Evolutionary conservation across 495 filamentous ascomycete species (phyloP).

Genomic region (Apiosordaria backusii): DNA sequence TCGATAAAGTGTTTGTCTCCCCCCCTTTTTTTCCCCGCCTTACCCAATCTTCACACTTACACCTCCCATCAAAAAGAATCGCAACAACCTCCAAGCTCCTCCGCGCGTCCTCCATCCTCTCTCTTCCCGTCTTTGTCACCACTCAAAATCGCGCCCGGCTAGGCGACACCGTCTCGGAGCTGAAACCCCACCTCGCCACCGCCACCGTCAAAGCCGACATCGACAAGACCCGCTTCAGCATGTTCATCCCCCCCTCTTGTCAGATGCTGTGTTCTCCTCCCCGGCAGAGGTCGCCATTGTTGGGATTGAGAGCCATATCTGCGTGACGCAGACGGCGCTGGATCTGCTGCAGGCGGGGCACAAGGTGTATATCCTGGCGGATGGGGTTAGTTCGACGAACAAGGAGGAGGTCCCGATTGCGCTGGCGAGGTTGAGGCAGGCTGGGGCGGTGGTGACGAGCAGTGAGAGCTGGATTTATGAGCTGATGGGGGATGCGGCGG

Average conservation of each 20-base stretch:
- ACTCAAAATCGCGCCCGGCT: slow-evolving; percentile 77
- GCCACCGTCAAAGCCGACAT: slow-evolving; percentile 48
- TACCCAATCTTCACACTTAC: background rate
- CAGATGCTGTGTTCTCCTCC: background rate
- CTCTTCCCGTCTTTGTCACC: slow-evolving; percentile 76
- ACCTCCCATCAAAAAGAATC: slow-evolving; percentile 36
- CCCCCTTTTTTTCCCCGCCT: no score
- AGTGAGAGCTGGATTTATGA: slow-evolving; percentile 94
- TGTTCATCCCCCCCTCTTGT: slow-evolving; percentile 54
- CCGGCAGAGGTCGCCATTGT: slow-evolving; percentile 57
- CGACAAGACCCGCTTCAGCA: slow-evolving; percentile 90
- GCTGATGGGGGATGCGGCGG: slow-evolving; percentile 80
- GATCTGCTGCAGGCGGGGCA: slow-evolving; percentile 74
- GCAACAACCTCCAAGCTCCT: slow-evolving; percentile 54
- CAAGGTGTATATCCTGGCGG: slow-evolving; percentile 82
- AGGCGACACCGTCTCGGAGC: slow-evolving; percentile 72
- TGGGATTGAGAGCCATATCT: slow-evolving; percentile 93
- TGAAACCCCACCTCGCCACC: slow-evolving; percentile 40
- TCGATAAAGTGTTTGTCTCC: slow-evolving; percentile 73
- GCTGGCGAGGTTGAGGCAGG: slow-evolving; percentile 66
- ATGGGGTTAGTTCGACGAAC: slow-evolving; percentile 86
- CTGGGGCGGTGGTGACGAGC: slow-evolving; percentile 76
- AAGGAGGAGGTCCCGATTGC: slow-evolving; percentile 75
- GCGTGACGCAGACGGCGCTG: slow-evolving; percentile 86
- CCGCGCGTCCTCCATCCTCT: slow-evolving; percentile 54